Base-by-base conservation (phyloP, 2,329 filamentous ascomycete species). In the Colletotrichum sp. region DNA sequence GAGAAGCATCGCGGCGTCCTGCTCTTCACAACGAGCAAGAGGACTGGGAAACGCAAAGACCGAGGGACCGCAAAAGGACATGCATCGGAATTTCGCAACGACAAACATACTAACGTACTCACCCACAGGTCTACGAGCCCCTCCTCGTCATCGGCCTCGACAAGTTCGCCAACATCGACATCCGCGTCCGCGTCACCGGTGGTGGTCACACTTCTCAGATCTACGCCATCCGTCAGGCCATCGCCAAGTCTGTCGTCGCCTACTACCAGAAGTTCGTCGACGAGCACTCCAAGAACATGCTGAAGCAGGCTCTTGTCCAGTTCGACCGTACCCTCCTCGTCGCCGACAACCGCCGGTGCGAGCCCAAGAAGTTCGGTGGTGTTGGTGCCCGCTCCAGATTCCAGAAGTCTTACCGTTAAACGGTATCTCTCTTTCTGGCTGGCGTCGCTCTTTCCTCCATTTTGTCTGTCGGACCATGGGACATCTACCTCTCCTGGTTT, bases 231-330 rank as follows among this genome's bases (percentile, higher is more conserved):
- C 96, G 97, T 84, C 97, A 99, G 92, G 96, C 97, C 85, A 99
- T 99, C 87, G 93, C 96, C 91, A 99, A 99, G 93, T 94, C 94
- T 85, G 95, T 98, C 87, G 94, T 98, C 86, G 94, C 77, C 66
- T 78, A 98, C 94, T 99, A 98, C 95, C 96, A 98, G 92, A 98
- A 99, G 93, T 99, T 94, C 91, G 95, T 99, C 89, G 97, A 99
- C 87, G 97, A 99, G 95, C 96, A 99, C 95, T 95, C 95, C 91
- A 99, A 99, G 95, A 98, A 99, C 93, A 92, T 96, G 90, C 93
- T 99, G 86, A 99, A 99, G 95, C 94, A 96, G 90, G 95, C 95
- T 82, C 93, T 99, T 83, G 95, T 96, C 85, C 93, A 96, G 88
- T 99, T 96, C 92, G 96, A 98, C 92, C 93, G 96, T 86, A 98